Base-by-base conservation (phyloP, 345 rosid genomes). In the Eutrema japonicum region DNA sequence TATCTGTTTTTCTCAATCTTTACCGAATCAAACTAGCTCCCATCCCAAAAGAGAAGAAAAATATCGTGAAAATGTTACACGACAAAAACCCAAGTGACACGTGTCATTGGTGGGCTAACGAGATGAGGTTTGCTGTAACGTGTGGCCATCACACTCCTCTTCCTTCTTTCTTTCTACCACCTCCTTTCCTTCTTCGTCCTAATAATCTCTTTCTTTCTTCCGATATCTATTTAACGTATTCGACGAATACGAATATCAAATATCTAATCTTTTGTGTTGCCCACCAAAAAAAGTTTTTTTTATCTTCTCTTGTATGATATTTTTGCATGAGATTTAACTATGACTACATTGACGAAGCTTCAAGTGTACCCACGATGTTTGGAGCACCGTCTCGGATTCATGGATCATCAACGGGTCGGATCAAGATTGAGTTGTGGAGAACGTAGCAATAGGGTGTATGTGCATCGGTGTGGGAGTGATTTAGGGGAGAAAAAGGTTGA, bases 51-150 rank as follows among this genome's bases (percentile, higher is more conserved):
- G n/a, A 52, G 13, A 35, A 16, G 9, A 22, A 60, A 65, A 73
- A 54, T 64, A 65, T 73, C 58, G 7, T n/a, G 35, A 64, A 11
- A 10, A 65, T 38, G 58, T 14, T 29, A 74, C 33, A 3, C 4
- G 14, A 61, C 68, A 36, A 72, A 33, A 64, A 65, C 77, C 46
- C 40, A 68, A 53, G n/a, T 12, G 79, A 67, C 89, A 89, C 89
- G 88, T 85, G 92, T 81, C 79, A 45, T 0, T 0, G 7, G 35
- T 47, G 9, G 29, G 59, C 81, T 43, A 45, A 51, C 14, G 49
- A 74, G 95, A 91, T 86, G 82, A 86, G 91, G 85, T 88, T 22
- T 83, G 81, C 95, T 75, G 72, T 78, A 89, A 87, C 95, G 91
- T 87, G 93, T 87, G 97, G 95, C 81, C 89, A 70, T 85, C 97